Evolutionary conservation across 2,329 filamentous ascomycete genomes (phyloP), one percentile per base, ranked within the genome.

Genomic region (Calonectria pteridis): DNA sequence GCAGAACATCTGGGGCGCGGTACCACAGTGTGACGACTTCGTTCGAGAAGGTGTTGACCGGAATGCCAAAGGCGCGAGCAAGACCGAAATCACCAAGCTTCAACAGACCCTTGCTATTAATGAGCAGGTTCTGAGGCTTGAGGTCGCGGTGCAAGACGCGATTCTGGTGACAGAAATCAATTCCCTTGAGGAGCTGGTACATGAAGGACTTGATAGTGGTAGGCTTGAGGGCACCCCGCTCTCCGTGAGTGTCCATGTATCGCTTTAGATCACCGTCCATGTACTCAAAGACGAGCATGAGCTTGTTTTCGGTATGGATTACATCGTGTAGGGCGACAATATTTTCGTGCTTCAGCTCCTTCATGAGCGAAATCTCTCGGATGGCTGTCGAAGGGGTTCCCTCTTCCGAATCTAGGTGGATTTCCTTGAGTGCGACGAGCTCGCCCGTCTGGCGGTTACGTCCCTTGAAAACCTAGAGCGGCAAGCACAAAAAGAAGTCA

Each of bases 231-330:
- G 95, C 95, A 75, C 97, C 96, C 67, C 95, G 91, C 80, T 98
- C 95, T 81, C 96, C 95, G 72, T 95, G 91, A 9, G 93, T 94
- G 84, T 99, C 97, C 97, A 99, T 99, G 86, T 98, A 98, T 83
- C 97, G 95, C 89, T 99, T 99, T 14, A 99, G 88, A 82, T 99
- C 97, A 83, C 96, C 95, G 86, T 99, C 97, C 96, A 99, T 98
- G 86, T 93, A 98, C 85, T 99, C 97, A 80, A 99, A 99, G 13
- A 99, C 97, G 50, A 99, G 93, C 97, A 99, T 99, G 72, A 99
- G 92, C 85, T 99, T 99, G 87, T 98, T 99, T 88, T 99, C 97
- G 72, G 97, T 99, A 86, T 99, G 97, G 81, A 99, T 98, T 71
- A 99, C 97, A 89, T 99, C 97, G 89, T 98, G 95, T 6, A 99